Conservation (phyloP, 2,329 filamentous ascomycete genomes). For the Cladosporium sp. region DNA sequence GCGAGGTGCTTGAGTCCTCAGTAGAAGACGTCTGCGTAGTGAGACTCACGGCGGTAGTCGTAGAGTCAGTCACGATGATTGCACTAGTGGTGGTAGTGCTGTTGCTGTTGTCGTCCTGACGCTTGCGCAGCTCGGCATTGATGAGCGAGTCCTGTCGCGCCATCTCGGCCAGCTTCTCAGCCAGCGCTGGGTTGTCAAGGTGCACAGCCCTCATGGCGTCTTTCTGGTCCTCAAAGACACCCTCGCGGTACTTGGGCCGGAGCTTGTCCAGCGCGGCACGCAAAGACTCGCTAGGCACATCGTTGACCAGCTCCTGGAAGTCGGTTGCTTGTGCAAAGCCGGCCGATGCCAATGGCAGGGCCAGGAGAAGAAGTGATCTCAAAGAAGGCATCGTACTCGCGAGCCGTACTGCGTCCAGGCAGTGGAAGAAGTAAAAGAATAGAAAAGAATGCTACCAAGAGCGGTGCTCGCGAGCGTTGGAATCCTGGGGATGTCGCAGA, state of each 20-base stretch:
- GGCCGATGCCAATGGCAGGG: conserved; percentile 35
- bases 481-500: conserved; percentile 1
- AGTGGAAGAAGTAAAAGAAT: conserved; percentile 8
- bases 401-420: conserved; percentile 11
- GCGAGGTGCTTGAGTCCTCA: conserved; percentile 13
- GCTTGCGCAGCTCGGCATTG: conserved; percentile 39
- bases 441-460: neutral
- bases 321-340: conserved; percentile 26
- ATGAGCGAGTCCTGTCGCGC: conserved; percentile 45
- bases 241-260: conserved; percentile 62
- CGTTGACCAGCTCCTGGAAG: conserved; percentile 54
- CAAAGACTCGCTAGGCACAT: conserved; percentile 56
- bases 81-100: conserved; percentile 22
- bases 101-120: conserved; percentile 31
- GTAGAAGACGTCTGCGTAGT: conserved; percentile 15
- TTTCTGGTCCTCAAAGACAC: conserved; percentile 62
- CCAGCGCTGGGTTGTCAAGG: conserved; percentile 57
- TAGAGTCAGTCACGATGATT: conserved; percentile 24
- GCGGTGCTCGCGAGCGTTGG: conserved; percentile 1
- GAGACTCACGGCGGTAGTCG: conserved; percentile 22
- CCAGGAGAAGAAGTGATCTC: conserved; percentile 35
- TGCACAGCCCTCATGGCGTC: conserved; percentile 61
- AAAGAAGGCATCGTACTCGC: conserved; percentile 36
- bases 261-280: conserved; percentile 64
- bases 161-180: conserved; percentile 60